phyloP scores from a whole-genome alignment of 2,329 filamentous ascomycete genomes.

The Leptographium flavum region DNA sequence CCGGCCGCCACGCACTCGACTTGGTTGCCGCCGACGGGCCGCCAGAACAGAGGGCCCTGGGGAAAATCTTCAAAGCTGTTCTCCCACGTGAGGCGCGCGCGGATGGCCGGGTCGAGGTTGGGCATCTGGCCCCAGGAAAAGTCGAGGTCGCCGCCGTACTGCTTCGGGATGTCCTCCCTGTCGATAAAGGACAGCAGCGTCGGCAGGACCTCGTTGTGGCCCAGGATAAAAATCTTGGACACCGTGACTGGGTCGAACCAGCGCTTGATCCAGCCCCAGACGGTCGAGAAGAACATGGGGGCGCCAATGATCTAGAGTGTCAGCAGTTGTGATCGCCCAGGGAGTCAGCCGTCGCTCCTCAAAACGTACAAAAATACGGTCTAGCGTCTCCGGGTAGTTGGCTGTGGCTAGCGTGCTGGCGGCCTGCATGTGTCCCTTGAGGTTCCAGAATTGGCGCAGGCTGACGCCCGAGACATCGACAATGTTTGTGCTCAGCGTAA shows the following conservation, averaged over 20 bases:
- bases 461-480: slow-evolving; percentile 83
- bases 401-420: slow-evolving; percentile 79
- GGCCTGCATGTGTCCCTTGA: slow-evolving; percentile 88
- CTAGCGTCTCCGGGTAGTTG: slow-evolving; percentile 88
- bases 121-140: slow-evolving; percentile 67
- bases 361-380: slow-evolving; percentile 38
- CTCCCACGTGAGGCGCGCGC: slow-evolving; percentile 35
- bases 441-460: slow-evolving; percentile 88
- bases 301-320: slow-evolving; percentile 61
- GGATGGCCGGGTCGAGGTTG: slow-evolving; percentile 50
- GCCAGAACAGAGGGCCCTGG: slow-evolving; percentile 42
- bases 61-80: slow-evolving; percentile 38
- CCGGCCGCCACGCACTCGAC: slow-evolving; percentile 41
- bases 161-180: slow-evolving; percentile 66
- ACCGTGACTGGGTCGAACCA: slow-evolving; percentile 93
- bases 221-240: slow-evolving; percentile 90
- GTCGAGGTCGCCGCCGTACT: slow-evolving; percentile 77
- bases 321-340: no score
- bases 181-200: slow-evolving; percentile 76
- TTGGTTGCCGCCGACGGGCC: slow-evolving; percentile 27
- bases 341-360: neutral
- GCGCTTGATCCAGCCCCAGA: slow-evolving; percentile 89
- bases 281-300: slow-evolving; percentile 78
- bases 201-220: slow-evolving; percentile 54
- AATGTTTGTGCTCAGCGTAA: slow-evolving; percentile 87